Base-by-base conservation (phyloP, 495 filamentous ascomycete species). In the Sordaria brevicollis region DNA sequence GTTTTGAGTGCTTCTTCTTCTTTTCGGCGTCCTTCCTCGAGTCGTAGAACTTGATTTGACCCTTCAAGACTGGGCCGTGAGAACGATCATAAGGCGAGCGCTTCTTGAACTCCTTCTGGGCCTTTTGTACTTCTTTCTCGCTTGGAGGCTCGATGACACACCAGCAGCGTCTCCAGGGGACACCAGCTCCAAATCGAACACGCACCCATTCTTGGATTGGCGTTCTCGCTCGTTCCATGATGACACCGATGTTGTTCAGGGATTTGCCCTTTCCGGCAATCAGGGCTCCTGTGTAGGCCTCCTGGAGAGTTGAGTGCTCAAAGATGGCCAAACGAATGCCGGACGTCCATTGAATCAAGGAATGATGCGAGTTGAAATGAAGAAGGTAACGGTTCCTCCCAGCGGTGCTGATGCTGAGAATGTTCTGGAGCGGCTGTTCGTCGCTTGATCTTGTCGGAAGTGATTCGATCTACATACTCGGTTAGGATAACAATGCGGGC, bases 81-180 rank as follows among this genome's bases (percentile, higher is more conserved):
- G 84, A 83, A 10, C 91, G 88, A 74, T 96, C 91, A 72, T 97
- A 97, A 9, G 91, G 89, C 4, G 91, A 91, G 70, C 87, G 87
- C 81, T 96, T 97, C 81, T 96, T 97, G 74, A 89, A 77, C 11
- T 89, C 84, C 74, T 96, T 97, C 71, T 92, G 89, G 29, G 89
- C 85, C 75, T 93, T 96, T 71, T 91, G 88, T 43, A 89, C 86
- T 68, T 95, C 91, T 80, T 98, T 99, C 79, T 97, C 93, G 73
- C 93, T 91, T 4, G 96, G 95, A 25, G 94, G 95, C 10, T 87
- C 87, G 69, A 97, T 90, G 71, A 98, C 94, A 79, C 93, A 97
- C 92, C 93, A 99, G 78, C 93, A 98, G 15, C 94, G 90, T 74
- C 91, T 88, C 95, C 95, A 99, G 2, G 95, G 94, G 10, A 94